Percentiles rank a stretch among this genome's conserved stretches.
These are phyloP conservation scores for Oryza coarctata DNA, from an alignment of 176 grass and related monocot genomes.

Conservation along the genomic window DNA sequence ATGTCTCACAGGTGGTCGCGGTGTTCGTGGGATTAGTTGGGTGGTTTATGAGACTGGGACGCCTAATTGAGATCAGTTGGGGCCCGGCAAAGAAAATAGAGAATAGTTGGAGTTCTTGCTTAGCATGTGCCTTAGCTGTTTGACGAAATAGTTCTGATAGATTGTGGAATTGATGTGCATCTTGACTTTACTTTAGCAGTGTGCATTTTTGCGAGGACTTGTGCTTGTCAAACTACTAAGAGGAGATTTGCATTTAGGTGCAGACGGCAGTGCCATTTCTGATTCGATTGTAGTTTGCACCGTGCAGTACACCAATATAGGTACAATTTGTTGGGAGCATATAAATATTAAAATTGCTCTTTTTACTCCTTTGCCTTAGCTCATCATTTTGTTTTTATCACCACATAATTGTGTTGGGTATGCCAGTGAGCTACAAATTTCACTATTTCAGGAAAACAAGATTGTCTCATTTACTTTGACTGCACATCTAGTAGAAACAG, in stretches of 20 bases:
- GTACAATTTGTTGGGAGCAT: not conserved
- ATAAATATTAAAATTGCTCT: not conserved
- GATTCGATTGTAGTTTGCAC: not conserved
- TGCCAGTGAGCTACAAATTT: not conserved
- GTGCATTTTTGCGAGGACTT: not conserved
- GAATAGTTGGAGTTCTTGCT: not conserved
- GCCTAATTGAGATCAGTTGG: not conserved
- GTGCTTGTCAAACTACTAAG: not conserved
- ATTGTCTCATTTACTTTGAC: not conserved
- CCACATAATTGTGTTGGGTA: not conserved
- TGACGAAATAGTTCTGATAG: slow-evolving; percentile 2
- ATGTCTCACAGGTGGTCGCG: not conserved
- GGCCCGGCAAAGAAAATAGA: no score
- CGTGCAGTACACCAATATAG: not conserved
- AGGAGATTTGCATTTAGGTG: not conserved
- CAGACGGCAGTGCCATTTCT: not conserved
- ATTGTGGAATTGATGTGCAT: not conserved
- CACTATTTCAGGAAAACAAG: not conserved
- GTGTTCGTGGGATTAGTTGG: not conserved
- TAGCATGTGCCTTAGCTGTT: not conserved
- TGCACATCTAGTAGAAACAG: not conserved
- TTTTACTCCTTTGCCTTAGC: not conserved
- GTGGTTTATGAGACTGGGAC: not conserved
- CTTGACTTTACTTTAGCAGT: not conserved
- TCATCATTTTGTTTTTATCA: not conserved